Base-by-base conservation (phyloP, 306 rosid genomes). In the Quercus gilva region DNA sequence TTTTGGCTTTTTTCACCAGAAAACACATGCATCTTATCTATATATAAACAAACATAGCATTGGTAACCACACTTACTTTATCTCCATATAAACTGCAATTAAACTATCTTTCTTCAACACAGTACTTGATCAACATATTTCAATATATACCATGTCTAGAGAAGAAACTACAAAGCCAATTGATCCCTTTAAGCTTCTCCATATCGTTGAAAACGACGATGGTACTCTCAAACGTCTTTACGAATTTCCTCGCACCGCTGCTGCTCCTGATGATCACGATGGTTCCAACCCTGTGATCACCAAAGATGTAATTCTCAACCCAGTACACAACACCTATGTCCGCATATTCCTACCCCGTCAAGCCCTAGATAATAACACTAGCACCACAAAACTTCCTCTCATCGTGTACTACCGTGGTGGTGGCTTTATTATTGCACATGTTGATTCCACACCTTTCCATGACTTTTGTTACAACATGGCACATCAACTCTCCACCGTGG, bases 321-420 rank as follows among this genome's bases (percentile, higher is more conserved):
- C 78, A 69, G 74, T 86, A 20, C 81, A 83, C 12, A 41, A 73
- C 86, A 90, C 90, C 0, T 81, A 81, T 85, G 77, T 75, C 6
- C 74, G 94, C 29, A 4, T 90, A 74, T 87, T 75, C 84, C 59
- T 88, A 9, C 90, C 89, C 35, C 82, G 73, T 55, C 37, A 78
- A 52, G 80, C 81, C 55, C 70, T 82, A 20, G 43, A 74, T 41
- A 82, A 37, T 3, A 0, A 83, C 56, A 13, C 61, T 5, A 6
- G 45, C 45, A 1, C 76, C 8, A 21, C 3, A 21, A 87, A 84
- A 43, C 84, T 81, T 1, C 90, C 94, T 0, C 53, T 90, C 0
- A 0, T 86, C 2, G 55, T 87, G 15, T 88, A 69, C 83, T 80
- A 69, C 83, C 91, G 79, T 11, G 94, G 89, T 1, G 94, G 91